phyloP scores from a whole-genome alignment of 768 basidiomycete species.

The Paxillus involutus region DNA sequence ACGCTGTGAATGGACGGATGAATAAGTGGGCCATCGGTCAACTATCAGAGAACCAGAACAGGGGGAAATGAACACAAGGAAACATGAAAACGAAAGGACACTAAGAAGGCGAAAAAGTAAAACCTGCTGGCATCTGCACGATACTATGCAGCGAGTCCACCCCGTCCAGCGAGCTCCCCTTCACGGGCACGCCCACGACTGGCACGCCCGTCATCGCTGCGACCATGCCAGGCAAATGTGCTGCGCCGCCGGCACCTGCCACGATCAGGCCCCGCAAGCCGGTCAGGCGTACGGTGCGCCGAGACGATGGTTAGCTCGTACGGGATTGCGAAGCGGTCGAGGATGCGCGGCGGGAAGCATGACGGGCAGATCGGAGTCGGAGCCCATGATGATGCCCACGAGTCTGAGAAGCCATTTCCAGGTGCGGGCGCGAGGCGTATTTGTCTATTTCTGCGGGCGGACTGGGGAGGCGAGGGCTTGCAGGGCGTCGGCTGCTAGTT shows the following conservation, averaged over 20 bases:
- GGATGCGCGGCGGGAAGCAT: slow-evolving; percentile 89
- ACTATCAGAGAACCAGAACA: too few relatives aligned
- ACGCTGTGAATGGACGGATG: slow-evolving; percentile 48
- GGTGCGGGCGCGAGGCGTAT: slow-evolving; percentile 42
- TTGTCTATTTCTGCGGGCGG: slow-evolving; percentile 46
- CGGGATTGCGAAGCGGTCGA: slow-evolving; percentile 80
- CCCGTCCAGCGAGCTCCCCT: slow-evolving; percentile 89
- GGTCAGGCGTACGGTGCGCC: slow-evolving; percentile 90
- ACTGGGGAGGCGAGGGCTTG: slow-evolving; percentile 42
- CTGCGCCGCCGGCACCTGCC: slow-evolving; percentile 97
- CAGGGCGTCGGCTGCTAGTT: slow-evolving; percentile 49
- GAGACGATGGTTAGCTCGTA: slow-evolving; percentile 96
- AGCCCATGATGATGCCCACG: slow-evolving; percentile 97
- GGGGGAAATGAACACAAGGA: too few relatives aligned
- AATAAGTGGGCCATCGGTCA: not conserved
- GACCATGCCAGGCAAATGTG: slow-evolving; percentile 98
- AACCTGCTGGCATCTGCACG: slow-evolving; percentile 95
- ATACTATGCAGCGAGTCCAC: slow-evolving; percentile 98
- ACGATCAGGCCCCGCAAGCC: slow-evolving; percentile 86
- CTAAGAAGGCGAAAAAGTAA: not conserved
- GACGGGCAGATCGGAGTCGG: slow-evolving; percentile 93
- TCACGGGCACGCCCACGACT: slow-evolving; percentile 96
- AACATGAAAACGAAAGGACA: not conserved
- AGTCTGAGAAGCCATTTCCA: slow-evolving; percentile 56
- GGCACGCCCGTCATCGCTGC: slow-evolving; percentile 91